Evolutionary conservation across 2,329 filamentous ascomycete genomes (phyloP).

Genomic region (Penicillium frequentans): DNA sequence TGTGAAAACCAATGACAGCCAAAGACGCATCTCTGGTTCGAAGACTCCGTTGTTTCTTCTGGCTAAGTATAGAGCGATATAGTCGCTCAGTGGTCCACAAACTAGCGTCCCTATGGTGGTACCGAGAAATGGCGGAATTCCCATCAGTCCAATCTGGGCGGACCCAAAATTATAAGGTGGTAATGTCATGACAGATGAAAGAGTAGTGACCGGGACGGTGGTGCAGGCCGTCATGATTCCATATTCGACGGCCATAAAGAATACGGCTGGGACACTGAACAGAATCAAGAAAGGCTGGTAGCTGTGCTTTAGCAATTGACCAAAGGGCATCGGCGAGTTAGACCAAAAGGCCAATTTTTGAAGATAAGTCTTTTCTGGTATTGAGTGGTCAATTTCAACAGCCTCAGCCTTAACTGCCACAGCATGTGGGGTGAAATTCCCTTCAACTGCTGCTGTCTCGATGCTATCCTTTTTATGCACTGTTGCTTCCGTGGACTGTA

Average conservation of each 20-base stretch:
- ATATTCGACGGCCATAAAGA: conserved; percentile 42
- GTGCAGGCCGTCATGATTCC: conserved; percentile 40
- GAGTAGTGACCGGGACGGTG: conserved; percentile 38
- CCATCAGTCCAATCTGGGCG: conserved; percentile 41
- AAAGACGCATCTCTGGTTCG: conserved; percentile 49
- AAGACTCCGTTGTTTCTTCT: conserved; percentile 41
- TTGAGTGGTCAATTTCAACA: conserved; percentile 8
- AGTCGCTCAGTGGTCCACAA: conserved; percentile 39
- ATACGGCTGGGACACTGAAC: conserved; percentile 51
- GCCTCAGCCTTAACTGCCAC: not conserved
- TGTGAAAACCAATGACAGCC: conserved; percentile 25
- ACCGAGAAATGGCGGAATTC: conserved; percentile 43
- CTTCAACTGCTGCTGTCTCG: not conserved
- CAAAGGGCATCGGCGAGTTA: conserved; percentile 9
- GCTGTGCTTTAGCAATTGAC: conserved; percentile 23
- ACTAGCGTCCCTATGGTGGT: conserved; percentile 34
- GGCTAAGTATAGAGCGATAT: conserved; percentile 36
- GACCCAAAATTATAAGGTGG: conserved; percentile 45
- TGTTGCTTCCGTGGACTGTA: not conserved
- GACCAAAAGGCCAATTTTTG: conserved; percentile 42
- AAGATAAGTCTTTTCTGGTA: conserved; percentile 33
- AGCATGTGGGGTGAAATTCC: not conserved
- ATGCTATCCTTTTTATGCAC: not conserved
- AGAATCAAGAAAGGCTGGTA: conserved; percentile 33
- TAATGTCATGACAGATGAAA: conserved; percentile 37